These are phyloP conservation scores for Periglandula ipomoeae DNA, from an alignment of 2,329 filamentous ascomycete species.

Conservation along the genomic window DNA sequence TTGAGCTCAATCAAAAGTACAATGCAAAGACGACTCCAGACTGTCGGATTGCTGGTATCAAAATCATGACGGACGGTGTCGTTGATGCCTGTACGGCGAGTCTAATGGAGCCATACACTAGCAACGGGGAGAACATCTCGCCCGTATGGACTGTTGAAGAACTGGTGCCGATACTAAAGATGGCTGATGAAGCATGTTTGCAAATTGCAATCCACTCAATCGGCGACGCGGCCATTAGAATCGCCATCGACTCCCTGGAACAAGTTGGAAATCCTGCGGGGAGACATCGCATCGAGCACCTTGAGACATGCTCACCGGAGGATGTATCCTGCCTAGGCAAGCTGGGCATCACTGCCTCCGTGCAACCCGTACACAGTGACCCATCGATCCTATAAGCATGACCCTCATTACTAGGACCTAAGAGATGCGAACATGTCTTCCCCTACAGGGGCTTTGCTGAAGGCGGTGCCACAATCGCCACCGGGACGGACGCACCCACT, in stretches of 20 bases:
- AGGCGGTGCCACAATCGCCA: conserved; percentile 40
- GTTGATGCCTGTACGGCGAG: conserved; percentile 55
- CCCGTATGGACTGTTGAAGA: conserved; percentile 43
- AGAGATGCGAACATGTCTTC: conserved; percentile 47
- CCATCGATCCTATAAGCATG: conserved; percentile 52
- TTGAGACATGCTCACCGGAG: conserved; percentile 46
- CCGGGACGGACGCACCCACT: conserved; percentile 49
- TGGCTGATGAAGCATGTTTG: conserved; percentile 41
- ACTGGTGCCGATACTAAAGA: conserved; percentile 40
- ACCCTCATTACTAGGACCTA: conserved; percentile 43
- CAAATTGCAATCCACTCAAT: conserved; percentile 57
- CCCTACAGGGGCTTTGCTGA: conserved; percentile 52
- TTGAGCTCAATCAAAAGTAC: conserved; percentile 25
- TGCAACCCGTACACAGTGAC: conserved; percentile 45
- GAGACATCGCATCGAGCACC: conserved; percentile 53
- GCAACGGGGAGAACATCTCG: conserved; percentile 30
- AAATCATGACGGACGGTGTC: conserved; percentile 54
- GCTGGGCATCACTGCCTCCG: conserved; percentile 48
- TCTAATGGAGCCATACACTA: conserved; percentile 46
- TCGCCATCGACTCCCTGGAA: conserved; percentile 44
- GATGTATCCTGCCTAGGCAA: conserved; percentile 47
- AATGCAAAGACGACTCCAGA: conserved; percentile 23
- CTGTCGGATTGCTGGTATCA: conserved; percentile 48
- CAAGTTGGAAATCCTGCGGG: conserved; percentile 29
- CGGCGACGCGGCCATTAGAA: conserved; percentile 47